Evolutionary conservation across 495 filamentous ascomycete species (phyloP), one percentile per base, ranked within the genome.

Genomic region (Daldinia loculata): DNA sequence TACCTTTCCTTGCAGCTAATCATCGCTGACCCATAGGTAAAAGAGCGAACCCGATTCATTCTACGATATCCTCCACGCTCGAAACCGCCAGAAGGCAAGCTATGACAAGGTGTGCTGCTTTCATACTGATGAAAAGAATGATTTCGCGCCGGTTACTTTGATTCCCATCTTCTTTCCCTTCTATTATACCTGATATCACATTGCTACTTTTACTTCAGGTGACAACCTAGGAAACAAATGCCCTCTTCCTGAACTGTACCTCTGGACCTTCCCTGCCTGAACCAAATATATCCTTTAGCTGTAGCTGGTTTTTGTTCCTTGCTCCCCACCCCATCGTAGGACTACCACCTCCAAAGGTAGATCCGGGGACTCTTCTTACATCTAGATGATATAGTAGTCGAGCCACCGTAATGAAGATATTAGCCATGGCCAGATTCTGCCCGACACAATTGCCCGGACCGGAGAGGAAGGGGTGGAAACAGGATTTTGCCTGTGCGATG

Each of bases 391-490:
- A 41, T 7, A 76, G 17, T n/a, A 56, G 68, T 15, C 71, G 59
- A 19, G 70, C 72, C 11, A 81, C 14, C 8, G 69, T 63, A 17
- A 79, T 62, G 29, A 68, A 45, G 1, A 80, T 41, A 26, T 72
- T 76, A 29, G 68, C 63, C 56, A 79, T 68, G 0, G 77, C 77
- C 8, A 80, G 41, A 32, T 77, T 63, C 65, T 77, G 77, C 3
- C 77, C 79, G 2, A 73, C 58, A 45, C 78, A 80, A 29, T 63
- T 77, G 41, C 65, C 59, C 2, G 75, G 70, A 1, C 78, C 78
- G 12, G 56, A 24, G 5, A 52, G 5, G 55, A 78, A 78, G 0
- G 76, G 75, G 39, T 66, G 43, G 51, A 75, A 77, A 19, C 30
- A 56, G 2, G 45, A 38, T 19, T 43, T 38, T 2, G 51, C 32